Base-by-base conservation (phyloP, 306 rosid species). In the Lathyrus aphaca region DNA sequence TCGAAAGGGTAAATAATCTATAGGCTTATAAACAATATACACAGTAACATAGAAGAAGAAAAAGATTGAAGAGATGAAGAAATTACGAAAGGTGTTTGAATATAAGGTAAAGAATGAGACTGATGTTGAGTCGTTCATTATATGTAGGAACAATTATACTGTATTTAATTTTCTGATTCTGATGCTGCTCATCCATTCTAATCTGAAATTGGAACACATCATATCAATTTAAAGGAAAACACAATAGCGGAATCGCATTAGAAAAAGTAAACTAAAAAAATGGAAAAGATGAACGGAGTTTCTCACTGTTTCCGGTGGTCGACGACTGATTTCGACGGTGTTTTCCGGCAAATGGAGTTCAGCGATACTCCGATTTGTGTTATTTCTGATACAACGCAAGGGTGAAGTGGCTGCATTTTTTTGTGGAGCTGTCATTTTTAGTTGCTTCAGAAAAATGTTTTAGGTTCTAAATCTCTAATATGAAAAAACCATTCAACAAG, bases 91-190 rank as follows among this genome's bases (percentile, higher is more conserved):
- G 92, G 82, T 88, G 97, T 85, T 94, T 94, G 88, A 94, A 87
- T 68, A 94, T 56, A 82, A 94, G 99, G 85, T 81, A 94, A 54
- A 91, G 91, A 71, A 94, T 73, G 60, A 94, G 89, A 51, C 95
- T 86, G 64, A 94, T 91, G 84, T 94, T 94, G 67, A 94, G 89
- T 66, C 86, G 92, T 80, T 94, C 99, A 77, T 94, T 94, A 79
- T 88, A 94, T 15, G 97, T 91, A 10, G 97, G 99, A 75, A 94
- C 77, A 66, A 91, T 88, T 49, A 91, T 81, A 68, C 96, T 90
- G 83, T 88, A 88, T 80, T 94, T 94, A 78, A 84, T 81, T 70
- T 79, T 80, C 60, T 74, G 76, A 49, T 84, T 82, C 82, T 76
- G 82, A 66, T 76, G 79, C 70, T 74, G 68, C 75, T 0, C 73